Base-by-base conservation (phyloP, 2,329 filamentous ascomycete species). In the Penicillium sclerotiorum region DNA sequence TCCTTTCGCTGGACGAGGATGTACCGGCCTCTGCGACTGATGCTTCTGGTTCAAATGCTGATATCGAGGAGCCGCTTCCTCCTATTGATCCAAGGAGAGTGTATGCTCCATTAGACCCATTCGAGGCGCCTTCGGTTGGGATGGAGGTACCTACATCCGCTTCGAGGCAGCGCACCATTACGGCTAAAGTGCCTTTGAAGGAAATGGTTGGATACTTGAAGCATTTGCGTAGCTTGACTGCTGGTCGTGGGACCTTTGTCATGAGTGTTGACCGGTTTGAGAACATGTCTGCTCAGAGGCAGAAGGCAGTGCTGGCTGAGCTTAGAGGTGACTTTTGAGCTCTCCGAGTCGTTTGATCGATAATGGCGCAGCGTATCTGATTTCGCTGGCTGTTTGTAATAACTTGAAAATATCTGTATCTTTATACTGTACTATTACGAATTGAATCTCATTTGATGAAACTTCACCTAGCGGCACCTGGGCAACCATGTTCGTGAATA, bases 121-220 rank as follows among this genome's bases (percentile, higher is more conserved):
- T 93, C 52, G 67, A 63, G 43, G 55, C 62, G 4, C 47, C 60
- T 1, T 65, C 56, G 13, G 40, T 63, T 11, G 58, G 57, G 4
- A 49, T 39, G 9, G 50, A 69, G 52, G 30, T 59, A 52, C 66
- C 58, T 51, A 60, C 39, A 60, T 69, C 61, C 13, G 57, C 66
- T 2, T 71, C 70, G 36, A 70, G 79, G 25, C 82, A 84, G 50
- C 71, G 80, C 48, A 79, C 87, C 42, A 90, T 99, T 59, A 85
- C 87, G 9, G 94, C 92, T 18, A 85, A 89, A 62, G 93, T 97
- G 22, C 94, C 94, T 25, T 78, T 97, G 62, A 95, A 94, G 73
- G 93, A 97, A 72, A 96, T 97, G 90, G 86, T 97, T 28, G 89
- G 93, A 35, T 99, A 97, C 70, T 78, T 97, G 60, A 90, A 90